A percentile compares a stretch with the other conserved stretches of the same genome.
Evolutionary conservation across 495 filamentous ascomycete species (phyloP).

Genomic region (Melanomma pulvis-pyrius): DNA sequence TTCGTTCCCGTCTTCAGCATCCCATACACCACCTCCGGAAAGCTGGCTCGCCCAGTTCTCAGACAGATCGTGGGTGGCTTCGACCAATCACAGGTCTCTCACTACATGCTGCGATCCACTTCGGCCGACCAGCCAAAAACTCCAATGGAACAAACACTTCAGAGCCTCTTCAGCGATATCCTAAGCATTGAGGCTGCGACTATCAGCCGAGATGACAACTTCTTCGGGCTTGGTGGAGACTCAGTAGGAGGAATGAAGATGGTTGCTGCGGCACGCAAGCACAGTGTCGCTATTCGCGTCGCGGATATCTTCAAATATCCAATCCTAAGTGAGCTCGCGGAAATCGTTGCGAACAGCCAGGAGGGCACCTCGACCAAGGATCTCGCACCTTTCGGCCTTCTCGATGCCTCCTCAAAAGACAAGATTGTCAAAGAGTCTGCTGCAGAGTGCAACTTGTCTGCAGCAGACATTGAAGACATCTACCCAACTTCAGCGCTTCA

Average conservation of each 20-base stretch:
- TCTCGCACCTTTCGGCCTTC: conserved; percentile 52
- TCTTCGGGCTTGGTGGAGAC: conserved; percentile 33
- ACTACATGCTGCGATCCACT: conserved; percentile 47
- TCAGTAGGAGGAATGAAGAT: conserved; percentile 25
- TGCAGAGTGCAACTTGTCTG: conserved; percentile 8
- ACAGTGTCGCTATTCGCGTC: conserved; percentile 40
- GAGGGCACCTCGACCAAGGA: neutral
- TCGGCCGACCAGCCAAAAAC: conserved; percentile 33
- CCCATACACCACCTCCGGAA: conserved; percentile 27
- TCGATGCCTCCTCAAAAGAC: conserved; percentile 19
- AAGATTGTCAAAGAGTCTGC: conserved; percentile 21
- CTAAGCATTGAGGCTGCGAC: conserved; percentile 21
- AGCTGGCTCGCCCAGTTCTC: conserved; percentile 20
- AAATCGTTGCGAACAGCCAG: neutral
- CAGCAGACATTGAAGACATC: conserved; percentile 25
- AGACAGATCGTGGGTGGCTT: conserved; percentile 45
- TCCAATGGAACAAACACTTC: conserved; percentile 24
- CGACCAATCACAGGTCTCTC: conserved; percentile 48
- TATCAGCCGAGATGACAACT: conserved; percentile 29
- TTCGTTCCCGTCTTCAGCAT: conserved; percentile 26
- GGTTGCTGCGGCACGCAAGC: conserved; percentile 29
- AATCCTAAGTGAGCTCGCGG: conserved; percentile 51
- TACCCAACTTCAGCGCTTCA: conserved; percentile 28
- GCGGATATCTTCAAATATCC: conserved; percentile 55
- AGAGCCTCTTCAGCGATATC: conserved; percentile 15